Evolutionary conservation across 768 basidiomycete species (phyloP).

Genomic region (Pleurotus eryngii): DNA sequence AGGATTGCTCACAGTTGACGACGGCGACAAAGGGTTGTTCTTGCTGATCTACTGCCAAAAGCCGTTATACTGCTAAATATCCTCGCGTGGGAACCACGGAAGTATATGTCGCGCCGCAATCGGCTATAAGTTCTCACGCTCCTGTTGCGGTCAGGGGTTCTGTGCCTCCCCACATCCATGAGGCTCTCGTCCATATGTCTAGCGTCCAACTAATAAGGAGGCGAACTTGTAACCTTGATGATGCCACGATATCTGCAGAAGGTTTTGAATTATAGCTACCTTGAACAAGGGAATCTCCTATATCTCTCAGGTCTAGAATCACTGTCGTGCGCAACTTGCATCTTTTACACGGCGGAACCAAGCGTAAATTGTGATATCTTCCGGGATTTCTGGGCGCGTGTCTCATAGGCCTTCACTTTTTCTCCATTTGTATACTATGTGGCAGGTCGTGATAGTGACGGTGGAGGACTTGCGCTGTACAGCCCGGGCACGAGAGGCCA

Average conservation of each 20-base stretch:
- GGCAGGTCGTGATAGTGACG: no score
- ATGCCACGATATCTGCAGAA: background rate
- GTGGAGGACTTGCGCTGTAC: no score
- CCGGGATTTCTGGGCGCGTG: no score
- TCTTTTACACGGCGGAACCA: no score
- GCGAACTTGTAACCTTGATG: background rate
- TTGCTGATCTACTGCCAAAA: conserved; percentile 2
- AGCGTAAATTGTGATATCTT: no score
- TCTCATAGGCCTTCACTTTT: no score
- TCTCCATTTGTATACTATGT: no score
- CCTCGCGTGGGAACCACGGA: conserved; percentile 6
- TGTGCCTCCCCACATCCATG: conserved; percentile 1
- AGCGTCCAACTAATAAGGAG: background rate
- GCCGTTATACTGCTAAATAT: conserved; percentile 4
- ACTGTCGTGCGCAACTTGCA: no score
- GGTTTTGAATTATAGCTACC: no score
- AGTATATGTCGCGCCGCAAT: background rate
- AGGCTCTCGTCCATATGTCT: conserved; percentile 1
- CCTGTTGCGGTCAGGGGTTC: background rate
- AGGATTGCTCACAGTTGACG: background rate
- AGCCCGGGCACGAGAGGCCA: no score
- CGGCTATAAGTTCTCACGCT: background rate
- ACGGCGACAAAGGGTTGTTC: conserved; percentile 9
- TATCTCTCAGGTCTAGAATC: no score
- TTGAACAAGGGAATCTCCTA: no score